Base-by-base conservation (phyloP, 306 rosid species). In the Trichosanthes cucumerina region DNA sequence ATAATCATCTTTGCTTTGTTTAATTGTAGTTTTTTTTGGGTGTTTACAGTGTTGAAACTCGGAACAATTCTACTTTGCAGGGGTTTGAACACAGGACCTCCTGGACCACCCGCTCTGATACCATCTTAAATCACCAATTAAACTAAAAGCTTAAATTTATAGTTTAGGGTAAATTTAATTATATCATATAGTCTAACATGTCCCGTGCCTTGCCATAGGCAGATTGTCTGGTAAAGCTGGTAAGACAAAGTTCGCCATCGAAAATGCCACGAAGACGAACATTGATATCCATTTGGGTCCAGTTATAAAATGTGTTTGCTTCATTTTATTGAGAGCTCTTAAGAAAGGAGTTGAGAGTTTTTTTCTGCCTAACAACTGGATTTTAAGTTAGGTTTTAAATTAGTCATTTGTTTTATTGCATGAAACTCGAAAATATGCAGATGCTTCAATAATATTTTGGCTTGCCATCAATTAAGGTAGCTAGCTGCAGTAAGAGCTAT, bases 181-280 rank as follows among this genome's bases (percentile, higher is more conserved):
- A n/a, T n/a, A n/a, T n/a, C n/a, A n/a, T n/a, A n/a, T n/a, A n/a
- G n/a, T n/a, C 98, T 92, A 3, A 86, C 91, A 2, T 93, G 86
- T 93, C 98, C 34, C 94, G 96, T n/a, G n/a, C n/a, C n/a, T n/a
- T 28, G 98, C 98, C 46, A 87, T 93, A 57, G 98, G 96, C 57
- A 89, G 95, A 84, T 80, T 93, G 31, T 91, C 98, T 2, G 96
- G 96, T 56, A 93, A 93, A 86, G 96, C 92, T 18, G 98, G 95
- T 28, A 93, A 91, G 82, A 93, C 96, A 0, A 93, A 91, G 79
- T 93, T 93, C n/a, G 93, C 98, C 0, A 93, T 90, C 49, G 98
- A 91, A 87, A 93, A 93, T 18, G 97, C 97, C 0, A 86, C 97
- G 0, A 93, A 91, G 88, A 93, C 98, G 0, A 88, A 60, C 41